phyloP scores from a whole-genome alignment of 495 filamentous ascomycete genomes.

The Aspergillus avenaceus region DNA sequence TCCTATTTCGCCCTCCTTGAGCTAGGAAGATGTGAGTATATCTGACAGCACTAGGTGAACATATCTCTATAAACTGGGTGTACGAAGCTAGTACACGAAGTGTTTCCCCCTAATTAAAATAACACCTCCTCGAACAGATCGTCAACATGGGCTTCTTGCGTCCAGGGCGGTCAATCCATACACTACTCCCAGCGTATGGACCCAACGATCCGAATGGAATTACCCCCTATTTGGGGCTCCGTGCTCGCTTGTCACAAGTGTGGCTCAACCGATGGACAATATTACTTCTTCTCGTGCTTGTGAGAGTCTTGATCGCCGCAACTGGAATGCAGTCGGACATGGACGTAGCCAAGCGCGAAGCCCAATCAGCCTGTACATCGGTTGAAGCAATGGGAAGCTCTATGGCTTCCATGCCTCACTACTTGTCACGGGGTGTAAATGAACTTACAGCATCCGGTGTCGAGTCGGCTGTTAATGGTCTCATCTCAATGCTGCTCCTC shows the following conservation, averaged over 20 bases:
- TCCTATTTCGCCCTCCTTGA: neutral
- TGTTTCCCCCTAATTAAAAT: conserved; percentile 1
- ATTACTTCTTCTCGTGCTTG: conserved; percentile 77
- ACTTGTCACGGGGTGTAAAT: conserved; percentile 84
- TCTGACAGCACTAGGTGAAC: too few species aligned
- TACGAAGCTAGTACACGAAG: too few species aligned
- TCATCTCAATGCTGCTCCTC: conserved; percentile 71
- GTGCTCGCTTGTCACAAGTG: conserved; percentile 84
- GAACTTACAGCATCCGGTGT: conserved; percentile 73
- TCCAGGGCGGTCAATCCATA: conserved; percentile 33
- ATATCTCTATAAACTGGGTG: too few species aligned
- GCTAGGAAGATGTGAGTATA: too few species aligned
- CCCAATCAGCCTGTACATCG: conserved; percentile 79
- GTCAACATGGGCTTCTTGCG: conserved; percentile 29
- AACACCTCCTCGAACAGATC: too few species aligned
- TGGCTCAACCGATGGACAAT: conserved; percentile 99
- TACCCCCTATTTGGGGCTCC: conserved; percentile 90
- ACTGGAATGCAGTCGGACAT: conserved; percentile 67
- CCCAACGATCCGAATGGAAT: conserved; percentile 53
- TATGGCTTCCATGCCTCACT: conserved; percentile 97
- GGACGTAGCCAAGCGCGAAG: conserved; percentile 69
- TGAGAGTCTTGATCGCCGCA: conserved; percentile 72
- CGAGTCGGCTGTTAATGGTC: conserved; percentile 68
- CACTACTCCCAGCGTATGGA: conserved; percentile 43
- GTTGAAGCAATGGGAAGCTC: conserved; percentile 94